These are phyloP conservation scores for Phialocephala subalpina DNA, from an alignment of 2,329 filamentous ascomycete species.

Conservation along the genomic window DNA sequence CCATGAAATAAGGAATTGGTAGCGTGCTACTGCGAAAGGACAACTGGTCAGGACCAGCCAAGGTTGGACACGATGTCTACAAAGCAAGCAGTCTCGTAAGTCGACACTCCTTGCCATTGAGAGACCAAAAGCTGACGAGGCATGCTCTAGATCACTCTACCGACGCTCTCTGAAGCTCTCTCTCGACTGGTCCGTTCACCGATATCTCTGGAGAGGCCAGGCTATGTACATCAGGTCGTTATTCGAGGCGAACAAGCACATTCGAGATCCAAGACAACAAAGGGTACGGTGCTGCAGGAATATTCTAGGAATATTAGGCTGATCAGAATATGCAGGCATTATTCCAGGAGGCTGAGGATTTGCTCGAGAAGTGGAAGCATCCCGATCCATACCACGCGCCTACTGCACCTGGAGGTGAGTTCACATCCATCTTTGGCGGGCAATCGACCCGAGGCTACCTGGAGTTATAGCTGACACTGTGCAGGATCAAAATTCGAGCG, in stretches of 20 bases:
- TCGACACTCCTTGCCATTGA: slow-evolving; percentile 9
- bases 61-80: slow-evolving; percentile 43
- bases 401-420: slow-evolving; percentile 89
- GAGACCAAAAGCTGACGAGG: slow-evolving; percentile 24
- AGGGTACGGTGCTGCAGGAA: slow-evolving; percentile 55
- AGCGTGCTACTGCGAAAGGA: slow-evolving; percentile 16
- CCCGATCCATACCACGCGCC: slow-evolving; percentile 91
- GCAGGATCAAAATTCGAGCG: slow-evolving; percentile 94
- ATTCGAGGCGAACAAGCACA: slow-evolving; percentile 90
- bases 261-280: slow-evolving; percentile 86
- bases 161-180: slow-evolving; percentile 91
- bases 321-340: slow-evolving; percentile 67
- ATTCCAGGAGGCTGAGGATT: slow-evolving; percentile 85
- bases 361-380: slow-evolving; percentile 95
- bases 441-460: neutral
- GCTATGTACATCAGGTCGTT: slow-evolving; percentile 94
- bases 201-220: slow-evolving; percentile 93
- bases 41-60: slow-evolving; percentile 12
- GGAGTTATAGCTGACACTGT: slow-evolving; percentile 24
- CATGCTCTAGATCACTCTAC: slow-evolving; percentile 73
- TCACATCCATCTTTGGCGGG: neutral
- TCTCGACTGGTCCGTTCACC: slow-evolving; percentile 94
- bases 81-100: slow-evolving; percentile 45
- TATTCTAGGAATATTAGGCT: slow-evolving; percentile 8
- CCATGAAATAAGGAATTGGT: slow-evolving; percentile 15